Percentiles rank a stretch among this genome's conserved stretches.
Evolutionary conservation across 805 yeast species (phyloP).

Genomic region (Hanseniaspora taiwanica): DNA sequence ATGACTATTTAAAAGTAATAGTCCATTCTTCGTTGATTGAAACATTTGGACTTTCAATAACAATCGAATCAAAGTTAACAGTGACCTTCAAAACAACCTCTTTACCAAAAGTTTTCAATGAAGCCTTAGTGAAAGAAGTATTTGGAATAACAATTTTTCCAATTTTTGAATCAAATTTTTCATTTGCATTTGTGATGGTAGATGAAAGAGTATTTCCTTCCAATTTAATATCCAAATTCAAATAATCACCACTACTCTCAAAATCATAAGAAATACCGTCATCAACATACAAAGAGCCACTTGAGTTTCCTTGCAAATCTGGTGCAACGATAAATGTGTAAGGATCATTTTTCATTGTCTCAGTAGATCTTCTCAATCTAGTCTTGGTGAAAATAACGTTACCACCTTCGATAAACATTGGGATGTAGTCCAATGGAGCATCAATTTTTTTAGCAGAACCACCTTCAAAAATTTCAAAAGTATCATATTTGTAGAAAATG

Average conservation of each 20-base stretch:
- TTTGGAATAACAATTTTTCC: constrained; percentile 4
- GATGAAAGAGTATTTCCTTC: constrained; percentile 21
- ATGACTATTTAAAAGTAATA: constrained; percentile 10
- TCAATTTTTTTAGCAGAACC: constrained; percentile 15
- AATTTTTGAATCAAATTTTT: constrained; percentile 1
- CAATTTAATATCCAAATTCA: constrained; percentile 30
- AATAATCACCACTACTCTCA: constrained; percentile 33
- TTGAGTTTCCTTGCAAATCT: constrained; percentile 34
- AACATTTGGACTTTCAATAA: constrained; percentile 40
- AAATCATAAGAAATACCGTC: constrained; percentile 69
- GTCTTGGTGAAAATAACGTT: constrained; percentile 53
- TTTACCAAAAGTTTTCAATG: background rate
- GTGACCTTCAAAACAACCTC: background rate
- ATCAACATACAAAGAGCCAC: constrained; percentile 58
- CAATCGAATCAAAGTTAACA: constrained; percentile 9
- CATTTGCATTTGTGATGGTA: background rate
- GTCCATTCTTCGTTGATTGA: constrained; percentile 35
- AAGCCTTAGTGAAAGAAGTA: background rate
- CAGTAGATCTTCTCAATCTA: constrained; percentile 68
- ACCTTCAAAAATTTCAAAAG: constrained; percentile 28
- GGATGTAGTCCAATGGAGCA: constrained; percentile 48
- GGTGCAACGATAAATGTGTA: constrained; percentile 60
- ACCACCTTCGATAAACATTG: constrained; percentile 71
- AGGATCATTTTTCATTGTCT: constrained; percentile 66
- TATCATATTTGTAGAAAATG: constrained; percentile 41